Percentiles rank a stretch among this genome's conserved stretches.
phyloP scores from a whole-genome alignment of 2,329 filamentous ascomycete genomes.

The Diaporthe sp. region DNA sequence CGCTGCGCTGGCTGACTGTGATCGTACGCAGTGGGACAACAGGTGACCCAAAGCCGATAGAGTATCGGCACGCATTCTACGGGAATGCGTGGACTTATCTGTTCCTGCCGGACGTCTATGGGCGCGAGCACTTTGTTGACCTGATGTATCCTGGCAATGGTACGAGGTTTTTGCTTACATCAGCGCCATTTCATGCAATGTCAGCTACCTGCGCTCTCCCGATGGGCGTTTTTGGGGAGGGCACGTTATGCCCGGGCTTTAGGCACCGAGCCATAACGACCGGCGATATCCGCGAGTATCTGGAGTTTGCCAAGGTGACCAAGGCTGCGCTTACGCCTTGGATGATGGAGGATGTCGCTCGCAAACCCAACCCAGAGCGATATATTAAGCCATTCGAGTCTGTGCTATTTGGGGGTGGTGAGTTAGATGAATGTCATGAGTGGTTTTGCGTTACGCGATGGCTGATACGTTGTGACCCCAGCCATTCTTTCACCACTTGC shows the following conservation, averaged over 20 bases:
- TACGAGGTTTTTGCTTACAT: slow-evolving; percentile 40
- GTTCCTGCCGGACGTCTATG: slow-evolving; percentile 33
- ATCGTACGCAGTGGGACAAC: slow-evolving; percentile 42
- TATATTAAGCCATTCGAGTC: slow-evolving; percentile 29
- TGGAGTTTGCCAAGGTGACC: slow-evolving; percentile 39
- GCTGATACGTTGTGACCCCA: slow-evolving; percentile 17
- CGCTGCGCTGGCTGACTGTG: background rate
- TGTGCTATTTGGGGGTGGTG: slow-evolving; percentile 35
- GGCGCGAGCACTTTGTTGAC: slow-evolving; percentile 27
- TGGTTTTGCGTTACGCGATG: background rate
- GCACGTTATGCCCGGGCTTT: slow-evolving; percentile 42
- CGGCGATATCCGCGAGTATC: slow-evolving; percentile 41
- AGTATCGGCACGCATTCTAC: slow-evolving; percentile 28
- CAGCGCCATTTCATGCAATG: slow-evolving; percentile 43
- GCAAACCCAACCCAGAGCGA: slow-evolving; percentile 38
- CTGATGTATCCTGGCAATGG: slow-evolving; percentile 34
- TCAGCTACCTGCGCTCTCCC: slow-evolving; percentile 35
- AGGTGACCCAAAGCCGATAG: slow-evolving; percentile 42
- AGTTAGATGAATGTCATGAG: background rate
- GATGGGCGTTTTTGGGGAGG: slow-evolving; percentile 41
- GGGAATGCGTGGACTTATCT: slow-evolving; percentile 18
- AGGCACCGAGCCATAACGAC: slow-evolving; percentile 40
- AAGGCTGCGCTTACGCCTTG: slow-evolving; percentile 43
- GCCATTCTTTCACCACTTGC: slow-evolving; percentile 35
- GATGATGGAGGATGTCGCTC: slow-evolving; percentile 44